Base-by-base conservation (phyloP, 106 monocot species). In the Xerophyta viscosa region DNA sequence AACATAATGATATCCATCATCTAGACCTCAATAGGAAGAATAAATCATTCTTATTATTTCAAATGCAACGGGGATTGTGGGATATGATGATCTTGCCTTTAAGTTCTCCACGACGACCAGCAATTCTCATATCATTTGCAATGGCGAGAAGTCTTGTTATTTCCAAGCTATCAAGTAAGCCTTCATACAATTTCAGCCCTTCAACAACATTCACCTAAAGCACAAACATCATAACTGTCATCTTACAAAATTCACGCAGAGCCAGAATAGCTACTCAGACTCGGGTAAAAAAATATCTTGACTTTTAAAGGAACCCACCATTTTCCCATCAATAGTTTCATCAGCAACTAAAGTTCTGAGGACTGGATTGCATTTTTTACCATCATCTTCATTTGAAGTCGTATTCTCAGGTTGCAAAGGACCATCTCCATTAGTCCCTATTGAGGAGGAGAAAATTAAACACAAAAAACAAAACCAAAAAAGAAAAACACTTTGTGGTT, bases 131-230 rank as follows among this genome's bases (percentile, higher is more conserved):
- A 25, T 86, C 76, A 73, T 76, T 76, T 24, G 75, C 61, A 37
- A 75, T 48, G 27, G 76, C 69, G 55, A 78, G 14, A 28, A 92
- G 48, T 45, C 54, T 71, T 44, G 58, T 55, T 43, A 76, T 68
- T 15, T 92, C 73, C 27, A 64, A 64, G 27, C 31, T 61, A 60
- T 79, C 78, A 42, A 82, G 59, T 51, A 92, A 48, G 21, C 67
- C 67, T 52, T 79, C 73, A 57, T 77, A 92, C 2, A 92, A 44
- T 31, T 79, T 76, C 17, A 92, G 76, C 33, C 86, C 91, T 45
- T 92, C 91, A 50, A 76, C 67, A 41, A 68, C 50, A 79, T 92
- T 92, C 14, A 86, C 70, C 91, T 92, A 60, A n/a, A 37, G 27
- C 22, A 27, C 15, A 2, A 52, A 0, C 9, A 27, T 2, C 15